phyloP scores from a whole-genome alignment of 2,329 filamentous ascomycete genomes.

The Fusarium domesticum region DNA sequence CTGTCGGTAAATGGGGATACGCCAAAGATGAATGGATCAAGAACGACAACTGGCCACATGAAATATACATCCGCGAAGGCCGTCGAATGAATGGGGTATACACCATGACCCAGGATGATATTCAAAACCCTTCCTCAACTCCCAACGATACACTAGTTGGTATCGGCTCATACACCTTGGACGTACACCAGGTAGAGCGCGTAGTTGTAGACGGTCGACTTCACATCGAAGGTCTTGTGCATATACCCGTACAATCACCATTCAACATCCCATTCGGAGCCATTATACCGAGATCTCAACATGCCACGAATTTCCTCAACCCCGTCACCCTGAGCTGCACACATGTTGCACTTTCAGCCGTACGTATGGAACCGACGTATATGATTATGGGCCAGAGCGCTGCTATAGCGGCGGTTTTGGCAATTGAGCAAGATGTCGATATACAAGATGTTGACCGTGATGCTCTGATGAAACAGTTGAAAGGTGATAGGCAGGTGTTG shows the following conservation, averaged over 20 bases:
- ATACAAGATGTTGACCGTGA: constrained; percentile 14
- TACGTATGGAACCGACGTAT: constrained; percentile 20
- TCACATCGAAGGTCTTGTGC: constrained; percentile 16
- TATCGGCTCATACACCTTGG: constrained; percentile 12
- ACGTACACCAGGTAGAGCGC: constrained; percentile 18
- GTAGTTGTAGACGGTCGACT: constrained; percentile 10
- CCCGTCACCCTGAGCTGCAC: constrained; percentile 18
- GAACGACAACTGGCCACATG: constrained; percentile 17
- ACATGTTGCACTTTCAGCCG: constrained; percentile 13
- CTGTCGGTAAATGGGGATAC: constrained; percentile 12
- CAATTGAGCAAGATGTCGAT: constrained; percentile 16
- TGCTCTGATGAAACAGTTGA: constrained; percentile 10
- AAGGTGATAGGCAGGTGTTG: constrained; percentile 14
- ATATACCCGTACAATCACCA: constrained; percentile 9
- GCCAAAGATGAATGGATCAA: constrained; percentile 16
- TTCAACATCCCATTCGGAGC: constrained; percentile 13
- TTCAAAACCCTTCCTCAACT: constrained; percentile 7
- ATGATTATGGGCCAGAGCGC: constrained; percentile 20
- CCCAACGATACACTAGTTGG: constrained; percentile 9
- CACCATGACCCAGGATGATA: constrained; percentile 17
- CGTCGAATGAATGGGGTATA: constrained; percentile 16
- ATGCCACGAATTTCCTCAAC: constrained; percentile 17
- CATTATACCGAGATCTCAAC: constrained; percentile 8
- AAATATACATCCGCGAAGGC: constrained; percentile 19
- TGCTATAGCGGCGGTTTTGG: constrained; percentile 16